Conservation (phyloP, 192 early-diverging fungal genomes). For the Rhizophlyctis rosea region DNA sequence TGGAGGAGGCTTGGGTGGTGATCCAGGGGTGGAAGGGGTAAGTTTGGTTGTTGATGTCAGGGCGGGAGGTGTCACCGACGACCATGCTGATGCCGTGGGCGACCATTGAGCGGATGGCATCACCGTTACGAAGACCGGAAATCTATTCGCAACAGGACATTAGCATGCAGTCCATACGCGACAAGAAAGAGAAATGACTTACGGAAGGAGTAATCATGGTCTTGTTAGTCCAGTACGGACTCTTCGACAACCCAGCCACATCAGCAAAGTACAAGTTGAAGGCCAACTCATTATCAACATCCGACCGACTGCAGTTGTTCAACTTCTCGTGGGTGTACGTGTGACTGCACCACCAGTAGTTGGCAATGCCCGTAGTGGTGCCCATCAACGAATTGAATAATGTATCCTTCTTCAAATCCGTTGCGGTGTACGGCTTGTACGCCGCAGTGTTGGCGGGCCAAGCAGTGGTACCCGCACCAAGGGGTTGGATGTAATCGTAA, state of each 20-base stretch:
- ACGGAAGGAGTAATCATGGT: constrained; percentile 40
- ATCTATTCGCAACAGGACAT: too few relatives aligned
- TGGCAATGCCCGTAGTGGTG: constrained; percentile 3
- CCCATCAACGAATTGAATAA: constrained; percentile 26
- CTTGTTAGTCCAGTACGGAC: constrained; percentile 18
- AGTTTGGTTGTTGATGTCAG: constrained; percentile 11
- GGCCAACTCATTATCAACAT: constrained; percentile 36
- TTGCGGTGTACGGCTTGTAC: background rate
- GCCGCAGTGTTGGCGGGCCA: constrained; percentile 30
- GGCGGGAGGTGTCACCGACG: constrained; percentile 38
- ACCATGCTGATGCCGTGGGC: constrained; percentile 35
- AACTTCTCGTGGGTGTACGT: constrained; percentile 42
- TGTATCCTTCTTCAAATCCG: constrained; percentile 21
- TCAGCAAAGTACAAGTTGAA: constrained; percentile 45
- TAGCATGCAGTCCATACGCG: background rate
- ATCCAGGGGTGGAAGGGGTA: constrained; percentile 27
- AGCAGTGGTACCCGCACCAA: constrained; percentile 31
- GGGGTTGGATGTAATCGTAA: constrained; percentile 33
- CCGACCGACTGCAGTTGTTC: constrained; percentile 30
- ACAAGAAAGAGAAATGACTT: background rate
- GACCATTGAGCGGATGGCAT: constrained; percentile 30
- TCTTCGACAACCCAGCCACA: constrained; percentile 19
- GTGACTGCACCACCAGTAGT: constrained; percentile 42
- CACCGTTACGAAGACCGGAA: constrained; percentile 44
- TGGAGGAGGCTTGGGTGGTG: constrained; percentile 33